Conservation (phyloP, 768 basidiomycete species). For the Mycena olivaceomarginata region DNA sequence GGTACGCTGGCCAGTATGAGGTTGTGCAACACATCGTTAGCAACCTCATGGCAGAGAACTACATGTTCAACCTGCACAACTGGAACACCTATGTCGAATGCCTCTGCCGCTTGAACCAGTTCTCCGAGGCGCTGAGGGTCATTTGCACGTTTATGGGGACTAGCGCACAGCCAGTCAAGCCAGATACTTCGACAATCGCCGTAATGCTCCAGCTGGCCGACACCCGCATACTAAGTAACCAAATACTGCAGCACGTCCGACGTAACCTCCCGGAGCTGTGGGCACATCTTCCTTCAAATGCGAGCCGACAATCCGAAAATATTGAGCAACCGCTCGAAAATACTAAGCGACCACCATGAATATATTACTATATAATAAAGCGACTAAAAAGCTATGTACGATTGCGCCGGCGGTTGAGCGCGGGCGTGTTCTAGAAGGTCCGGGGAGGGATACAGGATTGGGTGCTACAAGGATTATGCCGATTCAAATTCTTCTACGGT, state of each 20-base stretch:
- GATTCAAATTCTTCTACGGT: slow-evolving; percentile 87
- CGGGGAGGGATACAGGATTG: slow-evolving; percentile 68
- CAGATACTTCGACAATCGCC: slow-evolving; percentile 68
- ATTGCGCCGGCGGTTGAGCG: slow-evolving; percentile 53
- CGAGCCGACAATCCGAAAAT: neutral
- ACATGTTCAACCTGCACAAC: slow-evolving; percentile 76
- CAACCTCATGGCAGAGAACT: slow-evolving; percentile 70
- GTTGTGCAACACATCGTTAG: slow-evolving; percentile 74
- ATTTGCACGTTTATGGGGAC: slow-evolving; percentile 81
- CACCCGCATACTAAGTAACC: slow-evolving; percentile 61
- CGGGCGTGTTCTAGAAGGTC: slow-evolving; percentile 57
- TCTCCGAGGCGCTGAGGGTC: slow-evolving; percentile 81
- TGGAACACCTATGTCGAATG: slow-evolving; percentile 93
- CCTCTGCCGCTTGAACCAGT: slow-evolving; percentile 80
- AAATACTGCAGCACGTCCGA: slow-evolving; percentile 68
- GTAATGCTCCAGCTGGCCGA: slow-evolving; percentile 76
- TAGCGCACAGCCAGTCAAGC: slow-evolving; percentile 61
- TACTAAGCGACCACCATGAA: slow-evolving; percentile 41
- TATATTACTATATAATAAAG: slow-evolving; percentile 21
- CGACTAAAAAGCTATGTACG: slow-evolving; percentile 26
- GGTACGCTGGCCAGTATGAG: slow-evolving; percentile 70
- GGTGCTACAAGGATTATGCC: slow-evolving; percentile 28
- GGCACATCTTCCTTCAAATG: slow-evolving; percentile 50
- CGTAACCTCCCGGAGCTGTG: slow-evolving; percentile 63
- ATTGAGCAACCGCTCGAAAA: slow-evolving; percentile 38